A percentile compares a stretch with the other conserved stretches of the same genome.
Evolutionary conservation across 305 asterid genomes (phyloP).

Genomic region (Fraxinus latifolia): DNA sequence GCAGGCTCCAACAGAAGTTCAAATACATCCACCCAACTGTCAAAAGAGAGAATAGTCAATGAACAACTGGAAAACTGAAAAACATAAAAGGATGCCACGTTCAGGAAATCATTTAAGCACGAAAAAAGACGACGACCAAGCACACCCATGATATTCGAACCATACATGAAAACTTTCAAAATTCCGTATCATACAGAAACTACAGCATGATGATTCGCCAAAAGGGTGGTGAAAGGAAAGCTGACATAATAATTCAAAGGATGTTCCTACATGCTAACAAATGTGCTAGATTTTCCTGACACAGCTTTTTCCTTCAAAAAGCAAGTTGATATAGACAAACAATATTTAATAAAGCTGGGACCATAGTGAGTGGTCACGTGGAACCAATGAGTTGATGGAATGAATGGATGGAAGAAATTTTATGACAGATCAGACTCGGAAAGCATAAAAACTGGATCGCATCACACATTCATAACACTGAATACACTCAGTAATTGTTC

Average conservation of each 20-base stretch:
- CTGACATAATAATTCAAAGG: background rate
- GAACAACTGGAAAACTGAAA: background rate
- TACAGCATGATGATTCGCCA: background rate
- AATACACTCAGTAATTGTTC: background rate
- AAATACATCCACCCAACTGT: conserved; percentile 82
- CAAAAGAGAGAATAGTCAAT: conserved; percentile 22
- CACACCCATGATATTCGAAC: background rate
- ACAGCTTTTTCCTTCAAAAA: background rate
- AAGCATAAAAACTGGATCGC: background rate
- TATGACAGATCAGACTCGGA: conserved; percentile 6
- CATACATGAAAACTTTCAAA: background rate
- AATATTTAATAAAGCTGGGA: background rate
- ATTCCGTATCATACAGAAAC: background rate
- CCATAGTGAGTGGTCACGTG: background rate
- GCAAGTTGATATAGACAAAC: background rate
- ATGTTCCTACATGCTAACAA: background rate
- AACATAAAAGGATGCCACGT: background rate
- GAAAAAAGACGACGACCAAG: background rate
- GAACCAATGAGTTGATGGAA: background rate
- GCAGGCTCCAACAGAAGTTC: conserved; percentile 27
- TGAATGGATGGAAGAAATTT: conserved; percentile 4
- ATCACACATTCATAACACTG: background rate
- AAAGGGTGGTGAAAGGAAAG: background rate
- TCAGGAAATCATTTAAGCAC: background rate
- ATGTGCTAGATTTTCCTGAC: background rate